Evolutionary conservation across 1,284 basidiomycete species (phyloP).

Genomic region (Fomitopsis betulina): DNA sequence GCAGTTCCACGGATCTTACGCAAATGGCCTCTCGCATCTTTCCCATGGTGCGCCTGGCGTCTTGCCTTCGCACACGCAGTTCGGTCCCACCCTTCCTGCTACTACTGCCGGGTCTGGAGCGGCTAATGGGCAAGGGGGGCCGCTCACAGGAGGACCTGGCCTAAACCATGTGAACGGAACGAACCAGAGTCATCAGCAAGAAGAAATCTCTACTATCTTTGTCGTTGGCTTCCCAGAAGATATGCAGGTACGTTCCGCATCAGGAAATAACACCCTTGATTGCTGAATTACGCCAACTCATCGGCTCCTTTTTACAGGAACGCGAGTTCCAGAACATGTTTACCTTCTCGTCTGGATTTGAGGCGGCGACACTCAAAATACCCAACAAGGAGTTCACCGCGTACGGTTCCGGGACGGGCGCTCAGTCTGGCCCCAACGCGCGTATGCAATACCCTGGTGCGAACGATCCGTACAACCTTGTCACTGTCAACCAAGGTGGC

Average conservation of each 20-base stretch:
- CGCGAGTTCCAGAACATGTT: conserved; percentile 99
- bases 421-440: conserved; percentile 18
- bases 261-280: neutral
- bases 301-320: conserved; percentile 51
- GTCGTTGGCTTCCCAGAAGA: conserved; percentile 99
- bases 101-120: conserved; percentile 24
- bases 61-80: conserved; percentile 66
- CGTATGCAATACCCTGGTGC: conserved; percentile 40
- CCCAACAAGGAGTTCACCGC: conserved; percentile 83
- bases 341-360: conserved; percentile 92
- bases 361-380: conserved; percentile 96
- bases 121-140: conserved; percentile 14
- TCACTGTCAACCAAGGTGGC: conserved; percentile 74
- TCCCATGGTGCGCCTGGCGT: conserved; percentile 36
- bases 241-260: conserved; percentile 74
- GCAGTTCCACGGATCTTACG: conserved; percentile 29
- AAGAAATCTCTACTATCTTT: conserved; percentile 97
- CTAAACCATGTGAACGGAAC: conserved; percentile 25
- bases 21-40: conserved; percentile 25
- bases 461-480: conserved; percentile 75
- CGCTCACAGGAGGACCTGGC: conserved; percentile 22
- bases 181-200: conserved; percentile 36
- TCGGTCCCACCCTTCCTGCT: conserved; percentile 62
- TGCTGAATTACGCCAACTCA: conserved; percentile 10
- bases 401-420: conserved; percentile 43